Evolutionary conservation across 2,329 filamentous ascomycete genomes (phyloP), one percentile per base, ranked within the genome.

Genomic region (Leptographium wingfieldii): DNA sequence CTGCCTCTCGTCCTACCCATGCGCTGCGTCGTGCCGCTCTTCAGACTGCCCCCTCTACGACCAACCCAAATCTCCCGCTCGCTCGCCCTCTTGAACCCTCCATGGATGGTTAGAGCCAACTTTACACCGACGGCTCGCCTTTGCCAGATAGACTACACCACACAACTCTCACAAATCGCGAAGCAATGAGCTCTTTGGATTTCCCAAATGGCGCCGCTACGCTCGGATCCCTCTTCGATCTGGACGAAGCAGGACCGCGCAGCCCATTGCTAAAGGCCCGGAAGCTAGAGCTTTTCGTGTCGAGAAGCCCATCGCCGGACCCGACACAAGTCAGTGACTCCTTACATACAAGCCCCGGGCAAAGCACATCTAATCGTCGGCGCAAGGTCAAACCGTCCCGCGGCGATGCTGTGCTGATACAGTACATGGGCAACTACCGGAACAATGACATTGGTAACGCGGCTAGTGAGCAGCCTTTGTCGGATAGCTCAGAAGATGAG

Each of bases 391-490:
- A 72, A 65, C 75, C 80, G 51, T 82, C 74, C 66, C 80, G 81
- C 68, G 82, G 80, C 66, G 84, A 88, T 78, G 81, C 77, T 66
- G 83, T 89, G 64, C 77, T 92, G 70, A 78, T 92, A 63, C 73
- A 75, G 60, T 76, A 79, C 70, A 78, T 92, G 74, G 81, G 76
- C 66, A 81, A 77, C 68, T 82, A 84, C 67, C 83, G 83, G 68
- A 76, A 77, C 65, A 83, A 81, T 57, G 84, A 90, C 57, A 80
- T 90, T 67, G 84, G 85, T 61, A 73, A 73, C 64, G 69, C 73
- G 67, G 86, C 82, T 60, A 80, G 77, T 63, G 73, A 74, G 63
- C 69, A 77, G 64, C 76, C 80, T 27, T 73, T 88, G n/a, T 57
- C 60, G 12, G 60, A 57, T 51, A 27, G 38, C 27, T 52, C 43